Percentiles rank a stretch among this genome's conserved stretches.
phyloP scores from a whole-genome alignment of 2,329 filamentous ascomycete species.

The Colletotrichum gigasporum region DNA sequence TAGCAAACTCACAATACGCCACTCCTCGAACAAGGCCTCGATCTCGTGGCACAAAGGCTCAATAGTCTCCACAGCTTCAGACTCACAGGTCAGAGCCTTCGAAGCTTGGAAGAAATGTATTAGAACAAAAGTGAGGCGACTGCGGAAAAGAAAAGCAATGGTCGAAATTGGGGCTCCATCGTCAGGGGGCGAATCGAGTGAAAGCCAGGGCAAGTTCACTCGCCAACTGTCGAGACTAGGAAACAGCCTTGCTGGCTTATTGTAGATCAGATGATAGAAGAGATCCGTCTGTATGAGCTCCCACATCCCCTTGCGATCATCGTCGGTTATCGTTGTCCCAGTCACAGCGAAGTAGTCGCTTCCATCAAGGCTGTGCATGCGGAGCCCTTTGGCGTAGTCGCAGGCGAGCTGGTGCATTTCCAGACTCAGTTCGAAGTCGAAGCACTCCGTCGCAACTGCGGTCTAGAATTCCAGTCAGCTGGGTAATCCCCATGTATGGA shows the following conservation, averaged over 20 bases:
- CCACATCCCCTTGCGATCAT: constrained; percentile 42
- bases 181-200: constrained; percentile 35
- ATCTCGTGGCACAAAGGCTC: constrained; percentile 39
- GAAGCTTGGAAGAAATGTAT: constrained; percentile 39
- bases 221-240: constrained; percentile 38
- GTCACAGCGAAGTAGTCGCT: constrained; percentile 29
- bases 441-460: constrained; percentile 39
- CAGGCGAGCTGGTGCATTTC: constrained; percentile 41
- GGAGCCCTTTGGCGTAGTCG: constrained; percentile 42
- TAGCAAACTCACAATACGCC: constrained; percentile 37
- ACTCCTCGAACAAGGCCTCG: constrained; percentile 38
- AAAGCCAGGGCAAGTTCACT: constrained; percentile 44
- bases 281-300: constrained; percentile 44
- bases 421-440: constrained; percentile 44
- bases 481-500: neutral
- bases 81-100: neutral
- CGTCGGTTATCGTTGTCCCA: constrained; percentile 16
- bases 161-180: constrained; percentile 34
- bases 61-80: constrained; percentile 8
- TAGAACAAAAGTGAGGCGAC: constrained; percentile 40
- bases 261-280: constrained; percentile 42
- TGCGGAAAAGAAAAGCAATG: constrained; percentile 40
- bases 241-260: constrained; percentile 40
- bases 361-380: constrained; percentile 42
- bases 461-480: constrained; percentile 26